These are phyloP conservation scores for Crithidia mellificae DNA, from an alignment of 208 protist genomes.

Conservation along the genomic window DNA sequence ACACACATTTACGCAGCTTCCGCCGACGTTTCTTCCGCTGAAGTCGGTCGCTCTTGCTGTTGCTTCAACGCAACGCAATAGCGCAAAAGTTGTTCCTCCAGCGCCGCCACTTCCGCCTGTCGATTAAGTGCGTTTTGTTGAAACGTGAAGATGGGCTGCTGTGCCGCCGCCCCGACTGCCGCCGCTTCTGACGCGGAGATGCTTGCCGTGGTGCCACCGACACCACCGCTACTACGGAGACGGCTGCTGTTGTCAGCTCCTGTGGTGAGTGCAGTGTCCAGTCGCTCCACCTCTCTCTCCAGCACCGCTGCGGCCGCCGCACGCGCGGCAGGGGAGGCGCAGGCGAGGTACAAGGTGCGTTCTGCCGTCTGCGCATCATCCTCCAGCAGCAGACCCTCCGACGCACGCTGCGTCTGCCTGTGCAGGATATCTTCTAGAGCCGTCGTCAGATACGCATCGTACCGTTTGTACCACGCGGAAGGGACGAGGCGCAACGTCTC, in stretches of 20 bases:
- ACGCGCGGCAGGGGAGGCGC: conserved; percentile 10
- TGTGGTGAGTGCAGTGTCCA: conserved; percentile 28
- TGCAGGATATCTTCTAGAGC: conserved; percentile 13
- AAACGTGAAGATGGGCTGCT: conserved; percentile 32
- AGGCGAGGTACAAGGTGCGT: conserved; percentile 29
- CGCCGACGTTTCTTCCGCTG: no score
- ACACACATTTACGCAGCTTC: no score
- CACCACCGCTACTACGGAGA: no score
- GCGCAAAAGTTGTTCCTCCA: conserved; percentile 40
- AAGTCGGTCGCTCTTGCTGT: not conserved
- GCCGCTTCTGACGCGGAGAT: not conserved
- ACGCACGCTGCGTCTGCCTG: not conserved
- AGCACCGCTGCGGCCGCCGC: conserved; percentile 37
- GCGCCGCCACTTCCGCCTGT: conserved; percentile 22
- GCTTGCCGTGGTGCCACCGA: no score
- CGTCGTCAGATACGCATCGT: conserved; percentile 18
- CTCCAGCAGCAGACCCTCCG: conserved; percentile 11
- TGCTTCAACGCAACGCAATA: conserved; percentile 54
- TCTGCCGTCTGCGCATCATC: conserved; percentile 37
- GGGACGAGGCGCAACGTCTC: conserved; percentile 28
- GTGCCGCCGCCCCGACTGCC: not conserved
- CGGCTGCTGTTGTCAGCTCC: not conserved
- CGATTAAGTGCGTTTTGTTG: conserved; percentile 38
- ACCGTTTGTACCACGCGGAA: conserved; percentile 25
- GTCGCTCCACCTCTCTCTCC: conserved; percentile 34